A percentile compares a stretch with the other conserved stretches of the same genome.
Conservation (phyloP, 139 green algal genomes). For the Pseudopediastrum boryanum region DNA sequence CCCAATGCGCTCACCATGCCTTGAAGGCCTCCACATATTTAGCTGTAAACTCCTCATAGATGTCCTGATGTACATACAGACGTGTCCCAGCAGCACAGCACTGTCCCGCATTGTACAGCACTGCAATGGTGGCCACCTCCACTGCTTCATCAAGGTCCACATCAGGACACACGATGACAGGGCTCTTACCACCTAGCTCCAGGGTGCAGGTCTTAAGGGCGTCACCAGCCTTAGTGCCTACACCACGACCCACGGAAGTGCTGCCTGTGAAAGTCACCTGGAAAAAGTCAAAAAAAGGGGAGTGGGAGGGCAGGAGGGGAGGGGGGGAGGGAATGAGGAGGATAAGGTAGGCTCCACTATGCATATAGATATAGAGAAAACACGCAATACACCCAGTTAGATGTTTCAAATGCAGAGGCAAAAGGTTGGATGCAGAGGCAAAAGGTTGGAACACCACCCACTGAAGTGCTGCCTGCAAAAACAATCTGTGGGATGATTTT, state of each 20-base stretch:
- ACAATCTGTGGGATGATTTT: background rate
- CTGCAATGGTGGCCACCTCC: constrained; percentile 62
- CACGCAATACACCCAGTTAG: constrained; percentile 1
- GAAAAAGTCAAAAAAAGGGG: too few species aligned
- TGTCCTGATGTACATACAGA: constrained; percentile 69
- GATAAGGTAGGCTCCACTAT: too few species aligned
- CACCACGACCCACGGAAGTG: constrained; percentile 71
- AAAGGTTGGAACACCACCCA: background rate
- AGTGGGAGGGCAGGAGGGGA: too few species aligned
- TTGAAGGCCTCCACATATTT: constrained; percentile 22
- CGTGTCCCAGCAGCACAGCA: constrained; percentile 71
- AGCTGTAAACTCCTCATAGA: constrained; percentile 65
- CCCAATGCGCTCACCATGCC: constrained; percentile 6
- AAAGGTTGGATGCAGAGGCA: background rate
- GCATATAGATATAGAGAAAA: too few species aligned
- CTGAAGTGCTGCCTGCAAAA: too few species aligned
- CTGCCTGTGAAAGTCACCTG: constrained; percentile 81
- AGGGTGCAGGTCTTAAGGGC: constrained; percentile 64
- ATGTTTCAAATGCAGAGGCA: background rate
- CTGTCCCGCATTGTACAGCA: constrained; percentile 82
- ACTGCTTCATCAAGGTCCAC: constrained; percentile 61
- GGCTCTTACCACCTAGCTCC: constrained; percentile 80
- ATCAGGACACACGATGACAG: constrained; percentile 70
- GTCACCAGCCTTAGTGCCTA: constrained; percentile 47
- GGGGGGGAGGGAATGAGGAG: too few species aligned